A percentile compares a stretch with the other conserved stretches of the same genome.
Conservation (phyloP, 2,329 filamentous ascomycete genomes). For the Exophiala bonariae region DNA sequence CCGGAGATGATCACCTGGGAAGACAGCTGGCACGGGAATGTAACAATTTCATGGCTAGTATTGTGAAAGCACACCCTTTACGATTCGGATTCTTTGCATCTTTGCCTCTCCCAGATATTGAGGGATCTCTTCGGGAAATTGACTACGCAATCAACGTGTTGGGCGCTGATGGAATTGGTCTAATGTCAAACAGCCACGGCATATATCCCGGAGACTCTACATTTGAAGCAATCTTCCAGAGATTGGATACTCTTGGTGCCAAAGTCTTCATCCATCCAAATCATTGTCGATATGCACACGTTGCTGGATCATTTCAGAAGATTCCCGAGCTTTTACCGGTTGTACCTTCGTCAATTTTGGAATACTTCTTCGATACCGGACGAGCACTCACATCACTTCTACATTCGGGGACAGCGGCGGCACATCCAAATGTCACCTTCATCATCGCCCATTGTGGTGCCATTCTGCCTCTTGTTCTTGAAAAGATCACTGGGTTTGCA, state of each 20-base stretch:
- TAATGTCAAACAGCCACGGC: constrained; percentile 54
- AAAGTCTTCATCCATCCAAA: constrained; percentile 57
- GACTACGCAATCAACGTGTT: constrained; percentile 36
- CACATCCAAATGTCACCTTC: constrained; percentile 46
- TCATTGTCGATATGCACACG: too few species aligned
- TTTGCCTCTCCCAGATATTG: constrained; percentile 52
- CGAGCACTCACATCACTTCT: constrained; percentile 49
- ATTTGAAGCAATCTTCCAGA: constrained; percentile 48
- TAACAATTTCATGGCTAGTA: constrained; percentile 28
- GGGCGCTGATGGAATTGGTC: constrained; percentile 50
- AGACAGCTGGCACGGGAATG: constrained; percentile 37
- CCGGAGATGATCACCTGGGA: constrained; percentile 36
- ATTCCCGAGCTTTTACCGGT: constrained; percentile 3
- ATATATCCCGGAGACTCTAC: constrained; percentile 49
- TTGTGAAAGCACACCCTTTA: constrained; percentile 22
- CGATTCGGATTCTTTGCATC: constrained; percentile 55
- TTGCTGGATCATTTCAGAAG: background rate
- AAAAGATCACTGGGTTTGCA: constrained; percentile 13
- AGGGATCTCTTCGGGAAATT: constrained; percentile 49
- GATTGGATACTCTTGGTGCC: constrained; percentile 45
- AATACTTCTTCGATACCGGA: constrained; percentile 54
- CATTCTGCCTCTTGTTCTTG: constrained; percentile 34
- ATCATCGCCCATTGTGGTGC: constrained; percentile 52
- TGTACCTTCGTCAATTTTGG: constrained; percentile 14
- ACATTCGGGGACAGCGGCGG: constrained; percentile 44